A percentile compares a stretch with the other conserved stretches of the same genome.
Evolutionary conservation across 371 early-diverging fungal genomes (phyloP).

Genomic region (Lichtheimia ornata): DNA sequence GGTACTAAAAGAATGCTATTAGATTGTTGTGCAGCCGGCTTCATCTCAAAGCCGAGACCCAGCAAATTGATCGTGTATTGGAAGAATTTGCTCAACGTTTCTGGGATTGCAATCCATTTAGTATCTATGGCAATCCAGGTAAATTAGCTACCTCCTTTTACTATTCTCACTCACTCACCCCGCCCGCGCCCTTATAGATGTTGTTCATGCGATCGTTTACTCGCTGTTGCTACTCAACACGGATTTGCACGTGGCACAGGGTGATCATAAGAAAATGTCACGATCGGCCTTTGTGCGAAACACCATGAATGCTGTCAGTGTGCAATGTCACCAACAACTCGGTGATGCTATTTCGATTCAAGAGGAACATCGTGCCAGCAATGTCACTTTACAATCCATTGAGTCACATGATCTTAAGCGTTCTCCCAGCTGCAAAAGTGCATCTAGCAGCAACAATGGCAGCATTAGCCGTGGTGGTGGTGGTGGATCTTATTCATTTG

Average conservation of each 20-base stretch:
- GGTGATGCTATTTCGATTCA: background rate
- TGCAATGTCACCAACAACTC: slow-evolving; percentile 29
- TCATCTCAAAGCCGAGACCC: slow-evolving; percentile 87
- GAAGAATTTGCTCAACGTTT: slow-evolving; percentile 78
- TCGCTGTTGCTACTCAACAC: slow-evolving; percentile 90
- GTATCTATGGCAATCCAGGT: slow-evolving; percentile 55
- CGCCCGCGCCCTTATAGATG: slow-evolving; percentile 38
- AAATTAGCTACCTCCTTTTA: background rate
- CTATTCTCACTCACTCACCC: background rate
- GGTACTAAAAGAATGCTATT: background rate
- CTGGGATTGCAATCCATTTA: slow-evolving; percentile 77
- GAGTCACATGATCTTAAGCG: slow-evolving; percentile 16
- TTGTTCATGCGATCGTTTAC: slow-evolving; percentile 87
- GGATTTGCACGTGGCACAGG: slow-evolving; percentile 87
- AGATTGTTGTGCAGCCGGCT: slow-evolving; percentile 69
- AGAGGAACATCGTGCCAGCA: slow-evolving; percentile 19
- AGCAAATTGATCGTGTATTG: slow-evolving; percentile 87
- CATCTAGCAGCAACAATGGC: slow-evolving; percentile 15
- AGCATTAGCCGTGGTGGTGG: slow-evolving; percentile 4
- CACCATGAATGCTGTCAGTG: slow-evolving; percentile 54
- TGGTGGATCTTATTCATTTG: slow-evolving; percentile 6
- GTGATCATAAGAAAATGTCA: slow-evolving; percentile 63
- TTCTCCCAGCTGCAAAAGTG: slow-evolving; percentile 17
- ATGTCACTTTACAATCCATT: slow-evolving; percentile 14
- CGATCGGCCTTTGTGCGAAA: slow-evolving; percentile 64